Percentiles rank a stretch among this genome's conserved stretches.
Conservation (phyloP, 2,329 filamentous ascomycete species). For the Albifimbria verrucaria region DNA sequence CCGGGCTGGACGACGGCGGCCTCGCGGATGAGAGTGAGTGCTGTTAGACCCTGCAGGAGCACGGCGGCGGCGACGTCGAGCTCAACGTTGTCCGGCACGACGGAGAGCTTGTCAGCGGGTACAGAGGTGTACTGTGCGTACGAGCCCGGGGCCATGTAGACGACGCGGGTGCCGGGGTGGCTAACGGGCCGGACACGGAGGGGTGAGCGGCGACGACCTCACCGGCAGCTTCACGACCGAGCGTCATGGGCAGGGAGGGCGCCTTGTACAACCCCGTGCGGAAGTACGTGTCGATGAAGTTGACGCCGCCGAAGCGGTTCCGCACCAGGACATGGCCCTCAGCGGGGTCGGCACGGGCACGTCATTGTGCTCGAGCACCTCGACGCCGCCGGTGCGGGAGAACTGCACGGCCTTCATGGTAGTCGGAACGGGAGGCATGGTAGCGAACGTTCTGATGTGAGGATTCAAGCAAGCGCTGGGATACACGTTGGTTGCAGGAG, state of each 20-base stretch:
- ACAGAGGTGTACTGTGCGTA: constrained; percentile 58
- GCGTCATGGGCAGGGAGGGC: constrained; percentile 64
- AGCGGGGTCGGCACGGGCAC: constrained; percentile 61
- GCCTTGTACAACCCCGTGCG: constrained; percentile 76
- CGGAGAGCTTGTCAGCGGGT: constrained; percentile 51
- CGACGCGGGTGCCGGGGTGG: constrained; percentile 68
- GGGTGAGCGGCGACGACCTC: constrained; percentile 61
- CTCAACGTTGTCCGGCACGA: constrained; percentile 60
- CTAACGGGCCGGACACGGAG: constrained; percentile 47
- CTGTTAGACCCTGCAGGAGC: constrained; percentile 80
- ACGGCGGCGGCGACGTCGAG: constrained; percentile 64
- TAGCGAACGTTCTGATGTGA: constrained; percentile 24
- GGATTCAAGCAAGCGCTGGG: not conserved
- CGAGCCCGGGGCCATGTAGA: constrained; percentile 55
- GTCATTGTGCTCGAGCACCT: constrained; percentile 71
- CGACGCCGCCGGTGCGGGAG: constrained; percentile 61
- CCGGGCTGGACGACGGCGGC: constrained; percentile 70
- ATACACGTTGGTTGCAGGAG: not conserved
- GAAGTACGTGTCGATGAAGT: constrained; percentile 92
- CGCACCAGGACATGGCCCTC: constrained; percentile 76
- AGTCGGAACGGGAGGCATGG: constrained; percentile 72
- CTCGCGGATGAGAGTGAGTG: constrained; percentile 74
- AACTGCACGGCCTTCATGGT: constrained; percentile 67
- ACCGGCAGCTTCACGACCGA: constrained; percentile 78
- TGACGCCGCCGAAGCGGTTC: constrained; percentile 77